phyloP scores from a whole-genome alignment of 805 yeast species.

The Wickerhamomyces subpelliculosus region DNA sequence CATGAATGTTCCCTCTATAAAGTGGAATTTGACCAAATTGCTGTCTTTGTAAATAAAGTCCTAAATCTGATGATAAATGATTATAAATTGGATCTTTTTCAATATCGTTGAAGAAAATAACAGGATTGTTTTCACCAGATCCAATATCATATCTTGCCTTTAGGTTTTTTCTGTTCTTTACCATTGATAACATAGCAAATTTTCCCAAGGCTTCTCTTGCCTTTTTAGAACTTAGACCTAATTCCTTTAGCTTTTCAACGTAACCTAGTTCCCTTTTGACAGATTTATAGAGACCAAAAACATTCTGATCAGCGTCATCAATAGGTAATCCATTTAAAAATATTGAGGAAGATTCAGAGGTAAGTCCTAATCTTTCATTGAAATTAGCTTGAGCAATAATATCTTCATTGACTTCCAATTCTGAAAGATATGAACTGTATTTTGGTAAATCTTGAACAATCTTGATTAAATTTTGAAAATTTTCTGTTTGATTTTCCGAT shows the following conservation, averaged over 20 bases:
- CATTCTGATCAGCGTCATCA: slow-evolving; percentile 35
- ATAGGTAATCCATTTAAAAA: slow-evolving; percentile 67
- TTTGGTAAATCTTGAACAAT: slow-evolving; percentile 50
- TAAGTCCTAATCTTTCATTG: slow-evolving; percentile 32
- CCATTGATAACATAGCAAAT: slow-evolving; percentile 28
- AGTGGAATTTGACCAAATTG: slow-evolving; percentile 62
- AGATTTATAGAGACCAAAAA: slow-evolving; percentile 33
- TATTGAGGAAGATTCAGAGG: slow-evolving; percentile 39
- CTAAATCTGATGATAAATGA: slow-evolving; percentile 36
- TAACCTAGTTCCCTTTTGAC: slow-evolving; percentile 30
- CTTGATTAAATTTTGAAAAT: slow-evolving; percentile 31
- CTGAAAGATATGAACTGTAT: slow-evolving; percentile 28
- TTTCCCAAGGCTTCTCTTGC: slow-evolving; percentile 33
- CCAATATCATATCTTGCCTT: slow-evolving; percentile 22
- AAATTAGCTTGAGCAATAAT: slow-evolving; percentile 21
- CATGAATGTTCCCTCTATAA: slow-evolving; percentile 67
- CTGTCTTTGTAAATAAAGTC: slow-evolving; percentile 37
- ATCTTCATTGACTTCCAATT: slow-evolving; percentile 14
- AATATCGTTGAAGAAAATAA: slow-evolving; percentile 73
- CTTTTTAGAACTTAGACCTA: slow-evolving; percentile 26
- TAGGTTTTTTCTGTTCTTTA: slow-evolving; percentile 11
- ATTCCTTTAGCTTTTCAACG: slow-evolving; percentile 19
- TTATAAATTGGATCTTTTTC: slow-evolving; percentile 54
- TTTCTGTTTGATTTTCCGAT: slow-evolving; percentile 19
- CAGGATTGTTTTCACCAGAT: slow-evolving; percentile 23